phyloP scores from a whole-genome alignment of 139 green algal species.

The Micractinium sp. region DNA sequence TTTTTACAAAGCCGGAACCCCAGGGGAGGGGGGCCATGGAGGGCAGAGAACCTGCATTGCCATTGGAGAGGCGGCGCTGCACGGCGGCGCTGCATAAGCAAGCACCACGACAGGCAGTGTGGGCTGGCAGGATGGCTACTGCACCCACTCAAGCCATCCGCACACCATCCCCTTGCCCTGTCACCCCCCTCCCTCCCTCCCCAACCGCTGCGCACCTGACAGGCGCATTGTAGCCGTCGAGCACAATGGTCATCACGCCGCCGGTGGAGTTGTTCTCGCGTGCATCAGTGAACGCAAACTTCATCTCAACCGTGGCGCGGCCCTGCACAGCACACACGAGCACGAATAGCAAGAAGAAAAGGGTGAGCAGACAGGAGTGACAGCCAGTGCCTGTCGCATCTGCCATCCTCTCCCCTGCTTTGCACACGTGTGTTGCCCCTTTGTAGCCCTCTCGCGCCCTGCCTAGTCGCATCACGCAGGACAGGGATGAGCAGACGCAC shows the following conservation, averaged over 20 bases:
- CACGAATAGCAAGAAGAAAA: neutral
- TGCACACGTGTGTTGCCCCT: too few species aligned
- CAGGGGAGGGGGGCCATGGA: too few species aligned
- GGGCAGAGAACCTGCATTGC: too few species aligned
- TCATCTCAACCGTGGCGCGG: slow-evolving; percentile 93
- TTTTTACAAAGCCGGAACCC: neutral
- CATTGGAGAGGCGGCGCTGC: too few species aligned
- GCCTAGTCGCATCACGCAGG: too few species aligned
- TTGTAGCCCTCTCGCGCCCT: too few species aligned
- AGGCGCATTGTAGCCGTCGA: slow-evolving; percentile 98
- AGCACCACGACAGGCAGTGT: too few species aligned
- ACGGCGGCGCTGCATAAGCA: neutral
- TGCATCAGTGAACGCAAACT: slow-evolving; percentile 72
- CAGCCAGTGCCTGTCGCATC: too few species aligned
- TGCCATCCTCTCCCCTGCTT: too few species aligned
- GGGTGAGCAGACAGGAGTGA: too few species aligned
- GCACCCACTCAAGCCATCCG: neutral
- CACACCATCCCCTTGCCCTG: neutral
- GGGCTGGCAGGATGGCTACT: too few species aligned
- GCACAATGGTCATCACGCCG: slow-evolving; percentile 75
- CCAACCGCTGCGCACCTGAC: slow-evolving; percentile 56
- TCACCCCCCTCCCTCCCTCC: neutral
- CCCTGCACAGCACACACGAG: slow-evolving; percentile 60
- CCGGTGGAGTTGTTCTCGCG: slow-evolving; percentile 64
- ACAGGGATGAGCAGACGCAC: too few species aligned